Base-by-base conservation (phyloP, 345 rosid genomes). In the Linum usitatissimum region DNA sequence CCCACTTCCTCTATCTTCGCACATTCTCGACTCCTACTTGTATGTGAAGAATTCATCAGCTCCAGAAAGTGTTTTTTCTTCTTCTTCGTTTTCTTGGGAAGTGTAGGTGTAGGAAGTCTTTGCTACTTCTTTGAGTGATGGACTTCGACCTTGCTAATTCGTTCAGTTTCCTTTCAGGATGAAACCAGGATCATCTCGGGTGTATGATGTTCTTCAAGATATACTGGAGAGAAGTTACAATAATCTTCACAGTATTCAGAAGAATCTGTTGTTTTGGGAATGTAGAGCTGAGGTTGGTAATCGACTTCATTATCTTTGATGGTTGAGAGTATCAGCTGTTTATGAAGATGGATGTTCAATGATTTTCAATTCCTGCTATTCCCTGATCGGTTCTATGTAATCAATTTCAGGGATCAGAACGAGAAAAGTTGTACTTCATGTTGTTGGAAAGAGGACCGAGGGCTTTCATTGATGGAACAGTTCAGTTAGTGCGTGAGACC, bases 361-460 rank as follows among this genome's bases (percentile, higher is more conserved):
- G 17, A 1, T 10, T 15, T 6, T 45, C 38, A 34, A 34, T 4
- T 34, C 38, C 38, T 10, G 51, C 51, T 10, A 3, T 45, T 45
- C 15, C 51, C 51, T 45, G 51, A 45, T 45, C 4, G 7, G 15
- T 10, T 45, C 13, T 9, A 45, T 45, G 51, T 53, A 23, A 18
- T 64, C 56, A 15, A 21, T 23, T 65, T 54, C 63, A 92, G 98
- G 91, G 81, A 38, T 84, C 95, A 48, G 61, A 78, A 79, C 80
- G 84, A 68, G 78, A 76, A 17, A 92, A 83, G 74, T 75, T 82
- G 4, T 83, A 79, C 77, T 89, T 81, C 76, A 87, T 87, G 87
- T 54, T 89, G 31, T 84, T 84, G 20, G 98, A 92, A 84, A 84
- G 98, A 79, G 98, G 98, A 20, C 98, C 96, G 0, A 59, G 62